A percentile compares a stretch with the other conserved stretches of the same genome.
Conservation (phyloP, 139 green algal genomes). For the Yamagishiella unicocca region DNA sequence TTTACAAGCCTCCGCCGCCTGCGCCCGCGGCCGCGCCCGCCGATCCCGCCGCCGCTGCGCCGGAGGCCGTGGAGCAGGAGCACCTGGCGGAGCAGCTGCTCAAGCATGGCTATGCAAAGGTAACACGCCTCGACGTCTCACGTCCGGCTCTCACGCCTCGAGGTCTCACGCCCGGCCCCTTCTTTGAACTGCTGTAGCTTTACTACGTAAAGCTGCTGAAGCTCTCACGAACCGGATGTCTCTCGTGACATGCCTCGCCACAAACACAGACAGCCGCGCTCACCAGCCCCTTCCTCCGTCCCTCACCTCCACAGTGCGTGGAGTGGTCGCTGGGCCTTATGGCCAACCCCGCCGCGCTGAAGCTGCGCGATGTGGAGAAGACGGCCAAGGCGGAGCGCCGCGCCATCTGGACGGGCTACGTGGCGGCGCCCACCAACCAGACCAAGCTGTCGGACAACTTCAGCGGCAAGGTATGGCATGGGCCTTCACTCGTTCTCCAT, state of each 20-base stretch:
- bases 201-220: no score
- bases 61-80: conserved; percentile 26
- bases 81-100: conserved; percentile 83
- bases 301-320: conserved; percentile 48
- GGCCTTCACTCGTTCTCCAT: no score
- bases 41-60: background rate
- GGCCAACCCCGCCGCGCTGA: conserved; percentile 65
- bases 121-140: no score
- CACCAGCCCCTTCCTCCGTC: background rate
- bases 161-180: no score
- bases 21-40: background rate
- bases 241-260: no score
- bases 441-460: conserved; percentile 85
- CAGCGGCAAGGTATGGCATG: conserved; percentile 84
- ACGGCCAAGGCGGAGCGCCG: conserved; percentile 79
- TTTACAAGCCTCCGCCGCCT: conserved; percentile 50
- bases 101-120: conserved; percentile 69
- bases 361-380: conserved; percentile 87
- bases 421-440: conserved; percentile 52
- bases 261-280: background rate
- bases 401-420: conserved; percentile 78
- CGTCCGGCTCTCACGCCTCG: no score
- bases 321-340: conserved; percentile 92
- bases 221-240: no score
- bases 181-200: no score